Evolutionary conservation across 345 rosid species (phyloP).

Genomic region (Excoecaria cochinchinensis): DNA sequence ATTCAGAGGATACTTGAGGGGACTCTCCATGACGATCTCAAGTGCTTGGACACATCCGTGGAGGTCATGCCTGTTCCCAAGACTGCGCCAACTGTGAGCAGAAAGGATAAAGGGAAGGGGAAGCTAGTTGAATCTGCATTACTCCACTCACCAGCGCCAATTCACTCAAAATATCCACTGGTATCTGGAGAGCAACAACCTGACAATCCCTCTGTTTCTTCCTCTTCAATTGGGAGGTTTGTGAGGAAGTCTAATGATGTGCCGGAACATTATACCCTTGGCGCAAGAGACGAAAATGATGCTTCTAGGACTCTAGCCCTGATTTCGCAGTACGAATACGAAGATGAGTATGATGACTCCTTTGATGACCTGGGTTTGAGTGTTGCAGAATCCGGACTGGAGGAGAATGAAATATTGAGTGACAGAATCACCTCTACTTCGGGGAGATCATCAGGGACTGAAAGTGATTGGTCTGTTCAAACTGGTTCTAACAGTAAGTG

Average conservation of each 20-base stretch:
- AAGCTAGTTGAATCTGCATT: constrained; percentile 53
- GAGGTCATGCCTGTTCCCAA: constrained; percentile 58
- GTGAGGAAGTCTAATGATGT: constrained; percentile 65
- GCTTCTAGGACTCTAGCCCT: constrained; percentile 50
- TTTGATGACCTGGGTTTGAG: constrained; percentile 90
- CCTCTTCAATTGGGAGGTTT: constrained; percentile 66
- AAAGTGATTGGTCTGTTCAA: constrained; percentile 32
- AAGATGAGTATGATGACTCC: constrained; percentile 96
- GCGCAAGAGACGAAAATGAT: constrained; percentile 47
- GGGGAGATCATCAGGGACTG: constrained; percentile 37
- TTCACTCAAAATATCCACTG: constrained; percentile 5
- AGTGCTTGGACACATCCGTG: constrained; percentile 56
- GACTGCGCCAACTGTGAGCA: constrained; percentile 40
- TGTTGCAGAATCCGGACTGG: constrained; percentile 61
- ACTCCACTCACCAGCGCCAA: constrained; percentile 9
- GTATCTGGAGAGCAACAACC: constrained; percentile 26
- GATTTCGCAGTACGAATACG: constrained; percentile 76
- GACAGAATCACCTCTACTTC: constrained; percentile 36
- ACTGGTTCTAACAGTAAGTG: constrained; percentile 48
- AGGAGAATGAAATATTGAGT: constrained; percentile 58
- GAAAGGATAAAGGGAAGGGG: constrained; percentile 81
- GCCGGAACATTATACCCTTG: constrained; percentile 48
- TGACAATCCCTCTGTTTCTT: constrained; percentile 42
- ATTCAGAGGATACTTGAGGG: constrained; percentile 93
- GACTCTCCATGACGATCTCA: constrained; percentile 78